Evolutionary conservation across 2,329 filamentous ascomycete species (phyloP).

Genomic region (Alternaria postmessia): DNA sequence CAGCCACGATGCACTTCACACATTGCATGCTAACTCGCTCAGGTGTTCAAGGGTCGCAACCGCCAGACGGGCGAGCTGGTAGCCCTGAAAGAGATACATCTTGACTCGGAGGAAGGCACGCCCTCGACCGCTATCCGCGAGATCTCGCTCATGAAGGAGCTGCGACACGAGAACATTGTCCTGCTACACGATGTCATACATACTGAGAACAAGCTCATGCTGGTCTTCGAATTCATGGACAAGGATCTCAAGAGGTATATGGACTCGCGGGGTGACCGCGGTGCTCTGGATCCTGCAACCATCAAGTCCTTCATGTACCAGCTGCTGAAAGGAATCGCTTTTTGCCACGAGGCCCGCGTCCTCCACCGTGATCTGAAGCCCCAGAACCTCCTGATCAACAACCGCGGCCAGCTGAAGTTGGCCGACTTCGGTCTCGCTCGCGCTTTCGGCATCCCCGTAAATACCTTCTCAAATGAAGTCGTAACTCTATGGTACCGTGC

Average conservation of each 20-base stretch:
- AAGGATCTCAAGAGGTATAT: conserved; percentile 98
- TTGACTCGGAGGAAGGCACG: conserved; percentile 97
- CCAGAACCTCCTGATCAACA: conserved; percentile 95
- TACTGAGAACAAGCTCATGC: conserved; percentile 99
- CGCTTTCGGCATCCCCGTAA: conserved; percentile 95
- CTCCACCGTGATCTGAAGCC: conserved; percentile 95
- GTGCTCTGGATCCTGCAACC: conserved; percentile 84
- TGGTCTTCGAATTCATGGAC: conserved; percentile 99
- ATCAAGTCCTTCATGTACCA: conserved; percentile 99
- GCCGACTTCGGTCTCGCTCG: conserved; percentile 94
- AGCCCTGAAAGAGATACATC: conserved; percentile 97
- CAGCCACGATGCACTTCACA: not conserved
- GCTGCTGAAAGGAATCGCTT: conserved; percentile 92
- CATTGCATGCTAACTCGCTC: conserved; percentile 30
- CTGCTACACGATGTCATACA: conserved; percentile 98
- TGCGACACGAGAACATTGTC: conserved; percentile 99
- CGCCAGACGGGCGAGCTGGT: conserved; percentile 96
- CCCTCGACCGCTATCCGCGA: conserved; percentile 97
- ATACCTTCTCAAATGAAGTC: conserved; percentile 97
- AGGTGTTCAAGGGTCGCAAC: conserved; percentile 99
- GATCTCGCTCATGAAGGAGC: conserved; percentile 98
- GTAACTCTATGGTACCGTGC: conserved; percentile 98
- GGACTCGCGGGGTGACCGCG: conserved; percentile 89
- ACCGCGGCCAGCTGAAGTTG: conserved; percentile 86
- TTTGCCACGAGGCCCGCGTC: conserved; percentile 97